Evolutionary conservation across 2,329 filamentous ascomycete species (phyloP), one percentile per base, ranked within the genome.

Genomic region (Aspergillus carbonarius): DNA sequence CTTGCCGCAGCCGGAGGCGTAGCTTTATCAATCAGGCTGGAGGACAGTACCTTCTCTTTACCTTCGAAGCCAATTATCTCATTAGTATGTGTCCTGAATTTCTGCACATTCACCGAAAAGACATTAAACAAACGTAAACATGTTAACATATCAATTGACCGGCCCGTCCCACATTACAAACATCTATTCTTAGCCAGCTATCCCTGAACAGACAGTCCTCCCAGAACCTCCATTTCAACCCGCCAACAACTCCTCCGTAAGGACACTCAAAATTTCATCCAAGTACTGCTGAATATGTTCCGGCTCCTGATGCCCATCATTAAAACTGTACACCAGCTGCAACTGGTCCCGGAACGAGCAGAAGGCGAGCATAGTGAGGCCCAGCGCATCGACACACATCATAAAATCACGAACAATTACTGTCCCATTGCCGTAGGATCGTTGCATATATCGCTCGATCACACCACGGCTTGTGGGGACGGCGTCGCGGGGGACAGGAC

Each of bases 281-380:
- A 39, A 8, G 8, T 39, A 39, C 8, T 39, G 35, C 2, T 6
- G 5, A 17, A 39, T 39, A 8, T 39, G 15, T 15, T 39, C 15
- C 1, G 15, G 15, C n/a, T 17, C 35, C 5, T 39, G 35, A 17
- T 17, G 17, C 5, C 5, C 35, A 13, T 39, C 35, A 17, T 39
- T 39, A 5, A 5, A 17, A 7, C 35, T 39, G 35, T 17, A 39
- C 35, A 39, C 15, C 3, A 39, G 15, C 18, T 40, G 42, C n/a
- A 58, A 12, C 20, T 49, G 18, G 6, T 49, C 42, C 5, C 20
- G 42, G 37, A 58, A 58, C 2, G 56, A 49, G 48, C 39, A 58
- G 17, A 54, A 12, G 4, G 42, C 27, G 3, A 58, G 17, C 25
- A 18, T 47, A 1, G n/a, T n/a, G 35, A 54, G 42, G 4, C 50